A percentile compares a stretch with the other conserved stretches of the same genome.
Conservation (phyloP, 495 filamentous ascomycete species). For the Podospora didyma region DNA sequence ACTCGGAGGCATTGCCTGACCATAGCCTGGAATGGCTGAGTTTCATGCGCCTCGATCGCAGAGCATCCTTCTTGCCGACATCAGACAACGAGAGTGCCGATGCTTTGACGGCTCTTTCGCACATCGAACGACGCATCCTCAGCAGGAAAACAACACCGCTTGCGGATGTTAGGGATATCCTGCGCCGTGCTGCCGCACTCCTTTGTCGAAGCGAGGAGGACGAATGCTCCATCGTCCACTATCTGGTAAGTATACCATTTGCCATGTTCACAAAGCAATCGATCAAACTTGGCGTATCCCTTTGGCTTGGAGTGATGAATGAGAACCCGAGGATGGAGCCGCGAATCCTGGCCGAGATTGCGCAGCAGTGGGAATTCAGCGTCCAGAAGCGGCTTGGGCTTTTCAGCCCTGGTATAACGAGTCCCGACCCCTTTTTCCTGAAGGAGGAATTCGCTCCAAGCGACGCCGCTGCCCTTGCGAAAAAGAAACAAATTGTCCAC, state of each 20-base stretch:
- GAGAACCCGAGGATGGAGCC: slow-evolving; percentile 88
- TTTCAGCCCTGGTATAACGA: slow-evolving; percentile 73
- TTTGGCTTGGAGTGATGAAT: slow-evolving; percentile 96
- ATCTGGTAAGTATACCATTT: slow-evolving; percentile 89
- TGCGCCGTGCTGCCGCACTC: slow-evolving; percentile 78
- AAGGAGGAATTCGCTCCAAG: slow-evolving; percentile 92
- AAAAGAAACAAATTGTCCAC: slow-evolving; percentile 71
- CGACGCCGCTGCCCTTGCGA: slow-evolving; percentile 69
- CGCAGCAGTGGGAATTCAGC: slow-evolving; percentile 79
- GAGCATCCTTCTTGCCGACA: slow-evolving; percentile 35
- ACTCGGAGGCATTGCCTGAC: slow-evolving; percentile 64
- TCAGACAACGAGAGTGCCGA: slow-evolving; percentile 50
- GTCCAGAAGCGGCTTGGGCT: slow-evolving; percentile 71
- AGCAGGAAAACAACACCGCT: slow-evolving; percentile 65
- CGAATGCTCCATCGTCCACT: slow-evolving; percentile 71
- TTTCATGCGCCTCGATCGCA: slow-evolving; percentile 48
- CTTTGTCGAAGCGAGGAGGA: slow-evolving; percentile 71
- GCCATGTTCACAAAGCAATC: slow-evolving; percentile 87
- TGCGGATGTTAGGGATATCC: slow-evolving; percentile 68
- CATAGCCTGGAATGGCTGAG: slow-evolving; percentile 59
- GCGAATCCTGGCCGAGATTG: slow-evolving; percentile 75
- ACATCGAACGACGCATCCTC: slow-evolving; percentile 64
- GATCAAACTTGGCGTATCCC: slow-evolving; percentile 89
- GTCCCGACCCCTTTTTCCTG: slow-evolving; percentile 81
- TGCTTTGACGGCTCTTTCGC: slow-evolving; percentile 54